A percentile compares a stretch with the other conserved stretches of the same genome.
Evolutionary conservation across 768 basidiomycete species (phyloP).

Genomic region (Lepiota subincarnata): DNA sequence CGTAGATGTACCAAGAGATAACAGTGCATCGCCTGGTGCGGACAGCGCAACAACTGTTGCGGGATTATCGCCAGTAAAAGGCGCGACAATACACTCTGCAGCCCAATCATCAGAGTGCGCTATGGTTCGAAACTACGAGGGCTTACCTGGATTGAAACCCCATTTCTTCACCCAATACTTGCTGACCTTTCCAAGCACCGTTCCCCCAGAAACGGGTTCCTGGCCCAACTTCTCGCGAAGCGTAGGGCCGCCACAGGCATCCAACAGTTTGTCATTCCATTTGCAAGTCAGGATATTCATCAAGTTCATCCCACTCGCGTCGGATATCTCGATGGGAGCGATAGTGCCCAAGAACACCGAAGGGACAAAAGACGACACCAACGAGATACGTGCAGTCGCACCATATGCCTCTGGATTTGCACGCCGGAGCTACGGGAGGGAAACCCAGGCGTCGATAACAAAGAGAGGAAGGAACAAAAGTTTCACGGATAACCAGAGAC

Average conservation of each 20-base stretch:
- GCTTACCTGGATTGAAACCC: slow-evolving; percentile 64
- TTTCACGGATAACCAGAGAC: slow-evolving; percentile 9
- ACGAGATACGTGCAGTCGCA: slow-evolving; percentile 62
- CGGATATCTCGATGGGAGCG: slow-evolving; percentile 81
- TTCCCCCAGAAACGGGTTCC: slow-evolving; percentile 74
- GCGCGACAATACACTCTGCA: slow-evolving; percentile 71
- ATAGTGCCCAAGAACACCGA: slow-evolving; percentile 77
- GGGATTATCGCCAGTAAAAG: slow-evolving; percentile 90
- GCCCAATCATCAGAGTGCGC: not conserved
- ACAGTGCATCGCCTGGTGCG: slow-evolving; percentile 74
- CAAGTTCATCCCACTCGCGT: slow-evolving; percentile 89
- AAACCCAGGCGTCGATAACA: not conserved
- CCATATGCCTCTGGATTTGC: slow-evolving; percentile 50
- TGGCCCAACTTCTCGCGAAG: slow-evolving; percentile 67
- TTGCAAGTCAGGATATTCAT: slow-evolving; percentile 72
- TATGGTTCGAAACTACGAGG: not conserved
- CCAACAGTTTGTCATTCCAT: slow-evolving; percentile 68
- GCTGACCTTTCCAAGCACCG: slow-evolving; percentile 58
- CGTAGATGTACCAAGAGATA: slow-evolving; percentile 86
- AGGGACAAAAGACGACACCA: slow-evolving; percentile 80
- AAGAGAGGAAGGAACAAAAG: not conserved
- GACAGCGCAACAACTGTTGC: slow-evolving; percentile 75
- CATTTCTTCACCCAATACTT: slow-evolving; percentile 72
- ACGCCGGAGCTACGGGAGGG: slow-evolving; percentile 47
- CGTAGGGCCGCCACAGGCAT: slow-evolving; percentile 64